Base-by-base conservation (phyloP, 768 basidiomycete genomes). In the Tricholoma sp. region DNA sequence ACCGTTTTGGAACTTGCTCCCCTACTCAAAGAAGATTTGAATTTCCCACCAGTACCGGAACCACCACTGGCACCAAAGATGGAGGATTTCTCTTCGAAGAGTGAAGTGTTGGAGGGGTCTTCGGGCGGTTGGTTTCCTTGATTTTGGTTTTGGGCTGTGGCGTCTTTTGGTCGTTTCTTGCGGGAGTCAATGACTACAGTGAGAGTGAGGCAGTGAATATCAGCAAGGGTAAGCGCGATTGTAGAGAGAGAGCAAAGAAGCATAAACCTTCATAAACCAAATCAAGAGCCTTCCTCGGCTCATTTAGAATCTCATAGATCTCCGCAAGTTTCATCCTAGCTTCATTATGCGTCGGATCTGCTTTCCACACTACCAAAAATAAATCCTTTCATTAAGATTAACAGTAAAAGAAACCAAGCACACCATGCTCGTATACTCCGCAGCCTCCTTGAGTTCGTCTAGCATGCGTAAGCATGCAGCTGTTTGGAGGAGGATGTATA, bases 321-420 rank as follows among this genome's bases (percentile, higher is more conserved):
- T 91, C 91, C 0, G 95, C 96, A 0, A 98, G 79, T 59, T 91
- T 89, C 81, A 95, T 86, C 69, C 92, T 94, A 24, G 86, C 88
- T 27, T 94, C 90, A 63, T 85, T 83, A 62, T 91, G 82, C 0
- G 79, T 78, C 0, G 91, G 86, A 67, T 94, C 89, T 1, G 82
- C 83, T 3, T 79, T 75, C 16, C 88, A 76, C 29, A 95, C 94
- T 96, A 16, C 51, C 8, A 29, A 5, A 5, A 5, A n/a, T n/a
- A n/a, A n/a, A n/a, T n/a, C n/a, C n/a, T n/a, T 18, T 18, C 16
- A 16, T 9, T 21, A 22, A 9, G 24, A 32, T 27, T 27, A 27
- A 27, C 24, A 2, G 24, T 27, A 5, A 27, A 27, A 27, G 24
- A 5, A 27, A 5, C 3, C 5, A 27, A 9, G 68, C n/a, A n/a